phyloP scores from a whole-genome alignment of 2,329 filamentous ascomycete genomes.

The Phialemoniopsis sp. region DNA sequence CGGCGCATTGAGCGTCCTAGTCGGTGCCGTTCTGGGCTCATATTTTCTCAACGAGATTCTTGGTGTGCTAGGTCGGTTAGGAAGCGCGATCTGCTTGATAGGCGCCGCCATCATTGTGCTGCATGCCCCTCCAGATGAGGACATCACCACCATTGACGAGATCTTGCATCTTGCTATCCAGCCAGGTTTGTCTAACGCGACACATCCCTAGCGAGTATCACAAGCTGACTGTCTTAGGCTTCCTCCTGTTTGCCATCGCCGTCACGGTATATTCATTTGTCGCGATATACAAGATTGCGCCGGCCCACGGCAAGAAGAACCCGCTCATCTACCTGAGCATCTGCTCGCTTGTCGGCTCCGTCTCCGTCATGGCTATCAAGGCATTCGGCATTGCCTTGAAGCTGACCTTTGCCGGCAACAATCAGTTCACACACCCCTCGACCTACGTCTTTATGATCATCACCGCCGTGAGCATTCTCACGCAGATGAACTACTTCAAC shows the following conservation, averaged over 20 bases:
- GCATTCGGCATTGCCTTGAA: conserved; percentile 97
- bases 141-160: conserved; percentile 86
- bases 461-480: conserved; percentile 87
- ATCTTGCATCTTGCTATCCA: conserved; percentile 88
- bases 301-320: conserved; percentile 88
- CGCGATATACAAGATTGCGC: conserved; percentile 96
- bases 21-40: conserved; percentile 89
- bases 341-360: conserved; percentile 92
- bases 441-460: conserved; percentile 98
- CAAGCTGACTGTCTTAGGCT: conserved; percentile 54
- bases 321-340: conserved; percentile 96
- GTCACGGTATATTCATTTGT: conserved; percentile 81
- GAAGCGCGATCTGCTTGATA: conserved; percentile 93
- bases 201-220: neutral
- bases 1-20: conserved; percentile 89
- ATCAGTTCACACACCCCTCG: conserved; percentile 91
- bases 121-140: conserved; percentile 90
- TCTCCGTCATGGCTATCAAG: conserved; percentile 99
- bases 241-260: conserved; percentile 77
- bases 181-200: conserved; percentile 61
- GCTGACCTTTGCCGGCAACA: conserved; percentile 86
- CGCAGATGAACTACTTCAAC: conserved; percentile 99
- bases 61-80: conserved; percentile 86
- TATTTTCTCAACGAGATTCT: conserved; percentile 91
- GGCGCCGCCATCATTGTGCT: conserved; percentile 97